Conservation (phyloP, 2,329 filamentous ascomycete species). For the Talaromyces sp. region DNA sequence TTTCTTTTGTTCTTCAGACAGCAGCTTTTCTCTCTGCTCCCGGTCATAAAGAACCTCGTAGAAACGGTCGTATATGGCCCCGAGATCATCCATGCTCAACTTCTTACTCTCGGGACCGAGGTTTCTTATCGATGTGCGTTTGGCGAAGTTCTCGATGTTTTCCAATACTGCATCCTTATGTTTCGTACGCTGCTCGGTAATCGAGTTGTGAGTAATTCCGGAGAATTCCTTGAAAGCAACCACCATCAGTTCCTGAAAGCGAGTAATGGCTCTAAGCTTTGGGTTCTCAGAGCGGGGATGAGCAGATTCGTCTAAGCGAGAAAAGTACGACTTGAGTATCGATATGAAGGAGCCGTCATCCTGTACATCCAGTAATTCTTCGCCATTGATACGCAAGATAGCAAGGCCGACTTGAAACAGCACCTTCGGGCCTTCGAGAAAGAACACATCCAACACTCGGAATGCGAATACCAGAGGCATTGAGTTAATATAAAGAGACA, state of each 20-base stretch:
- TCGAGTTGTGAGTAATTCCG: conserved; percentile 86
- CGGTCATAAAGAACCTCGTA: conserved; percentile 88
- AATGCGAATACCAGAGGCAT: conserved; percentile 99
- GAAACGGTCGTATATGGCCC: conserved; percentile 88
- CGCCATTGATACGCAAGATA: conserved; percentile 95
- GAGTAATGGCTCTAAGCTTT: conserved; percentile 86
- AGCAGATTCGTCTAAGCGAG: conserved; percentile 86
- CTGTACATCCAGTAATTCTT: conserved; percentile 85
- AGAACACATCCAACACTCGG: conserved; percentile 93
- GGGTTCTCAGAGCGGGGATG: conserved; percentile 94
- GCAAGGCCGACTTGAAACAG: conserved; percentile 94
- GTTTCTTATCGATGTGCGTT: conserved; percentile 92
- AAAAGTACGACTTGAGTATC: conserved; percentile 90
- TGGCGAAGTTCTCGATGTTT: conserved; percentile 96
- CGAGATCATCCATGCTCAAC: conserved; percentile 76
- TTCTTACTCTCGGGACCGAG: conserved; percentile 94
- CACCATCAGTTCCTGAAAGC: conserved; percentile 98
- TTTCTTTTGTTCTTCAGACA: conserved; percentile 67
- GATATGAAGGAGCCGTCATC: conserved; percentile 97
- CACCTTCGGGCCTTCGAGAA: conserved; percentile 94
- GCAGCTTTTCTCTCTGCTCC: conserved; percentile 72
- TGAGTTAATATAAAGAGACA: conserved; percentile 97
- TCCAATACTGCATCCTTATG: conserved; percentile 93
- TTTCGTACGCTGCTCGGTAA: conserved; percentile 80
- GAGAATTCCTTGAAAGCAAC: conserved; percentile 98